These are phyloP conservation scores for Botryotinia calthae DNA, from an alignment of 2,329 filamentous ascomycete genomes.

Conservation along the genomic window DNA sequence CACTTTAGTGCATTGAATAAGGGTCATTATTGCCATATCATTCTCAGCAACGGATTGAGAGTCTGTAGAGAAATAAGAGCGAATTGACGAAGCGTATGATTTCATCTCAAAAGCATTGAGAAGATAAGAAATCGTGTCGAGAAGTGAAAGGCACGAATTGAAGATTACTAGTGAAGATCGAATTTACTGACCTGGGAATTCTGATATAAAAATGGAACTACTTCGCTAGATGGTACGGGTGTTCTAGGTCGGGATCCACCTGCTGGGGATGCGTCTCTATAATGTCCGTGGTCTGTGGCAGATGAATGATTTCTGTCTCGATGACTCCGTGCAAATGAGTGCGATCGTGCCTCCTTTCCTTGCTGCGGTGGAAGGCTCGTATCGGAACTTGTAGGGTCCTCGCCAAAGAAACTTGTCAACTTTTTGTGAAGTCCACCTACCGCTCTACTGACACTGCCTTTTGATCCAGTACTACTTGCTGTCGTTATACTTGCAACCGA, in stretches of 20 bases:
- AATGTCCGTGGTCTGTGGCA: slow-evolving; percentile 58
- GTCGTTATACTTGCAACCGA: slow-evolving; percentile 87
- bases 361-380: slow-evolving; percentile 53
- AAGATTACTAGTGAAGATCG: slow-evolving; percentile 19
- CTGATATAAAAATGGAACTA: slow-evolving; percentile 97
- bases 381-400: slow-evolving; percentile 81
- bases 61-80: slow-evolving; percentile 19
- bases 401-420: slow-evolving; percentile 87
- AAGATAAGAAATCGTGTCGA: not conserved
- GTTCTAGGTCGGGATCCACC: slow-evolving; percentile 68
- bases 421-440: slow-evolving; percentile 69
- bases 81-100: slow-evolving; percentile 20
- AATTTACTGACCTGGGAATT: slow-evolving; percentile 64
- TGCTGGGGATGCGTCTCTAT: slow-evolving; percentile 68
- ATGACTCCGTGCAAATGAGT: slow-evolving; percentile 56
- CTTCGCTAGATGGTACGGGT: slow-evolving; percentile 85
- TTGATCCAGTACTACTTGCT: slow-evolving; percentile 81
- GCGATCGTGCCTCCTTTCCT: slow-evolving; percentile 61
- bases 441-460: slow-evolving; percentile 61
- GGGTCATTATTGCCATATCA: slow-evolving; percentile 21
- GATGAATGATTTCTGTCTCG: slow-evolving; percentile 81
- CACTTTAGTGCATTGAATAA: slow-evolving; percentile 21
- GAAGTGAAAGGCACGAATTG: slow-evolving; percentile 7
- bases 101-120: slow-evolving; percentile 14
- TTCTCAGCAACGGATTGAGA: slow-evolving; percentile 9